Base-by-base conservation (phyloP, 441 rosid genomes). In the Corymbia citriodora region DNA sequence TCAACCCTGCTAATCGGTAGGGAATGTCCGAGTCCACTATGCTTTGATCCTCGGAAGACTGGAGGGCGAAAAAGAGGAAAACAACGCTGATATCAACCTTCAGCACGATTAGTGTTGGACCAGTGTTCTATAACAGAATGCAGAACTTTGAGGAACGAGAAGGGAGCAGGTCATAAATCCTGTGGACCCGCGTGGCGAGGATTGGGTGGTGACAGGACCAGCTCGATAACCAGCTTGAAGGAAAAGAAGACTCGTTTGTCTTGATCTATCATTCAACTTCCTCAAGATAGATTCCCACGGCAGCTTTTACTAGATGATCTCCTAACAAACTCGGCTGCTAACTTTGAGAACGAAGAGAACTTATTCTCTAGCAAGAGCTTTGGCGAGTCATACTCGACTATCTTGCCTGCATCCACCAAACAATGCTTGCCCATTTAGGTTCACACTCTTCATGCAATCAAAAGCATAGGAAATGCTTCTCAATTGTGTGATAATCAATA, bases 331-430 rank as follows among this genome's bases (percentile, higher is more conserved):
- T 95, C 95, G 15, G 88, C 83, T 70, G 94, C 97, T 90, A 96
- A 55, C 92, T 93, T 95, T 17, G 96, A 93, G 91, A 96, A 95
- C 0, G 95, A 94, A 29, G 96, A 95, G 10, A 92, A 92, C 57
- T 82, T 91, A 27, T 93, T 91, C 92, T 93, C 92, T 3, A 95
- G 95, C 89, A 96, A 92, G 88, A 90, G 83, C 65, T 45, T 31
- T 2, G 96, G 97, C 2, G 91, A 90, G 55, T 94, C 93, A 55
- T 92, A 95, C 90, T 96, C 96, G 3, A 92, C 31, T 55, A 96
- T 91, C 87, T 94, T 92, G 89, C 98, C 96, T 96, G 92, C 93
- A 92, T 87, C 55, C 27, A 86, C 45, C 87, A 88, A 88, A 89
- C 48, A 50, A n/a, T 74, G 72, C 21, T 49, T 18, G 18, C n/a